A percentile compares a stretch with the other conserved stretches of the same genome.
These are phyloP conservation scores for Talaromyces thailandensis DNA, from an alignment of 495 filamentous ascomycete genomes.

Conservation along the genomic window DNA sequence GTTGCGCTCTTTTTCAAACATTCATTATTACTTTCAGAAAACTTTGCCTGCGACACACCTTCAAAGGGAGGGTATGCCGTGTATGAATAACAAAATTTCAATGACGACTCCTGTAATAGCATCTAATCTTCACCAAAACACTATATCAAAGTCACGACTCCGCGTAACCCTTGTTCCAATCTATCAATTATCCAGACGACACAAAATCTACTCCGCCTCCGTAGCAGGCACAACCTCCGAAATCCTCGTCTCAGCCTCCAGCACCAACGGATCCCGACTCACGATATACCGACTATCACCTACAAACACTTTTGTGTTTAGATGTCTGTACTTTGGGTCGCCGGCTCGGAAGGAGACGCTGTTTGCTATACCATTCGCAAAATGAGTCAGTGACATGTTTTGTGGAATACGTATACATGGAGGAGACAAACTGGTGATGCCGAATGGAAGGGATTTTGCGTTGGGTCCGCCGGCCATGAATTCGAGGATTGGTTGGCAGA, in stretches of 20 bases:
- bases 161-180: no score
- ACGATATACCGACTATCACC: neutral
- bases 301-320: neutral
- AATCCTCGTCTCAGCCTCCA: neutral
- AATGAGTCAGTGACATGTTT: no score
- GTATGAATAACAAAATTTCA: no score
- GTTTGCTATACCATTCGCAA: neutral
- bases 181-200: no score
- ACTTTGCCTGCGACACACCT: no score
- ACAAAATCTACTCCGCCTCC: neutral
- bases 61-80: no score
- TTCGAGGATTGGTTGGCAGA: neutral
- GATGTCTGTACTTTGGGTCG: neutral
- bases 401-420: neutral
- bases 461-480: neutral
- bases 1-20: neutral
- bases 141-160: no score
- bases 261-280: neutral
- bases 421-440: neutral
- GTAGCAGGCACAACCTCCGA: neutral
- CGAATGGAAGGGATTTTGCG: neutral
- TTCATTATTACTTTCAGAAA: neutral
- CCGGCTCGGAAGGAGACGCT: neutral
- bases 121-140: no score
- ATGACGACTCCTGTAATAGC: no score